phyloP scores from a whole-genome alignment of 169 alveolate genomes.

The Ichthyophthirius multifiliis region DNA sequence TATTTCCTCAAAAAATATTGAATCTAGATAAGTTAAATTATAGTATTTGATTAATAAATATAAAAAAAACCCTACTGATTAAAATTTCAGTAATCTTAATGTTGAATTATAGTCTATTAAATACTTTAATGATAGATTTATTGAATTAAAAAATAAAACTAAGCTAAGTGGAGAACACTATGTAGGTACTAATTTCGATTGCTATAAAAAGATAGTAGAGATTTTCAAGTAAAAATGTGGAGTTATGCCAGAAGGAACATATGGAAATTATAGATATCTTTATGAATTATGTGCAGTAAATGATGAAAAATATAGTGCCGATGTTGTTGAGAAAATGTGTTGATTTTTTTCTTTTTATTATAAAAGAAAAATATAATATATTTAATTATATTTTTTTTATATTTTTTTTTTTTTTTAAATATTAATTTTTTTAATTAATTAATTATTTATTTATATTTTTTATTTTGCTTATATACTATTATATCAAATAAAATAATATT shows the following conservation, averaged over 20 bases:
- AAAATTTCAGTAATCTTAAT: not conserved
- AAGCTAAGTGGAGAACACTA: not conserved
- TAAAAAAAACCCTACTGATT: not conserved
- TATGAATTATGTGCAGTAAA: not conserved
- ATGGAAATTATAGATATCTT: not conserved
- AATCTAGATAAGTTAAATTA: not conserved
- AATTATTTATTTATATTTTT: too few relatives aligned
- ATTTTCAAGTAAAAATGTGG: constrained; percentile 39
- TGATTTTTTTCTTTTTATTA: too few relatives aligned
- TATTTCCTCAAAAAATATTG: not conserved
- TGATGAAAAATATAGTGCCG: too few relatives aligned
- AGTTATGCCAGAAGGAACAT: not conserved
- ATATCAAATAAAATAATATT: too few relatives aligned
- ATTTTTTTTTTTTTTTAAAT: too few relatives aligned
- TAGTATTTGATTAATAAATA: not conserved
- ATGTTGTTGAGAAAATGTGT: too few relatives aligned
- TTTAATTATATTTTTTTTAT: too few relatives aligned
- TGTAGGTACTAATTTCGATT: constrained; percentile 27
- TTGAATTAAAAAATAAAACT: not conserved
- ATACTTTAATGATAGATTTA: not conserved
- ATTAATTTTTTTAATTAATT: too few relatives aligned
- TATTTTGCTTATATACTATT: too few relatives aligned
- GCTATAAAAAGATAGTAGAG: constrained; percentile 35
- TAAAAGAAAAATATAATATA: too few relatives aligned
- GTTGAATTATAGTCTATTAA: not conserved